These are phyloP conservation scores for Grosmannia penicillata DNA, from an alignment of 2,329 filamentous ascomycete species.

Conservation along the genomic window DNA sequence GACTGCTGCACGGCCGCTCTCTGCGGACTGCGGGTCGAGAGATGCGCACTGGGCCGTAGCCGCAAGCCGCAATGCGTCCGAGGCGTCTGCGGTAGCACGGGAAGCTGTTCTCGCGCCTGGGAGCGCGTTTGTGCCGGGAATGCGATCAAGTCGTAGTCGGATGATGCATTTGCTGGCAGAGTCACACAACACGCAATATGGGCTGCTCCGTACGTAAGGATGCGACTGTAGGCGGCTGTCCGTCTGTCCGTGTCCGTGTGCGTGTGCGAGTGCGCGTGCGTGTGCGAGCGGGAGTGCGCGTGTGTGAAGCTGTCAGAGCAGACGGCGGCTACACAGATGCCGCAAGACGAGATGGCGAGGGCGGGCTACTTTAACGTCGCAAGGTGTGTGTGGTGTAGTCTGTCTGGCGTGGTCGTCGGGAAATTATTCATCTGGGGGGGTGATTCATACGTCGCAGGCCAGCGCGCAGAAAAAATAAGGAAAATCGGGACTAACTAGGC, in stretches of 20 bases:
- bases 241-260: no score
- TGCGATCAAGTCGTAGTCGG: background rate
- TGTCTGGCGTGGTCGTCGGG: no score
- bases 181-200: background rate
- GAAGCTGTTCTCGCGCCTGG: background rate
- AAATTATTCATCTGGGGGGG: background rate
- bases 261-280: background rate
- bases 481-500: background rate
- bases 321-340: background rate
- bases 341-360: conserved; percentile 2
- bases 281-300: background rate
- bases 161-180: background rate
- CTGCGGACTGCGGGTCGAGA: no score
- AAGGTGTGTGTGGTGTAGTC: conserved; percentile 1
- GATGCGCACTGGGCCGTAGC: no score
- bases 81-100: background rate
- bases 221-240: no score
- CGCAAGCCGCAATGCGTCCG: no score
- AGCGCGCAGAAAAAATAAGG: background rate
- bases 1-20: no score
- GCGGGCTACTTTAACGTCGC: conserved; percentile 8
- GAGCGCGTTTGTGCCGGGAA: no score
- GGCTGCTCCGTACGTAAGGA: no score
- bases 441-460: background rate
- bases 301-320: background rate